phyloP scores from a whole-genome alignment of 768 basidiomycete species.

The Nidularia sp. region DNA sequence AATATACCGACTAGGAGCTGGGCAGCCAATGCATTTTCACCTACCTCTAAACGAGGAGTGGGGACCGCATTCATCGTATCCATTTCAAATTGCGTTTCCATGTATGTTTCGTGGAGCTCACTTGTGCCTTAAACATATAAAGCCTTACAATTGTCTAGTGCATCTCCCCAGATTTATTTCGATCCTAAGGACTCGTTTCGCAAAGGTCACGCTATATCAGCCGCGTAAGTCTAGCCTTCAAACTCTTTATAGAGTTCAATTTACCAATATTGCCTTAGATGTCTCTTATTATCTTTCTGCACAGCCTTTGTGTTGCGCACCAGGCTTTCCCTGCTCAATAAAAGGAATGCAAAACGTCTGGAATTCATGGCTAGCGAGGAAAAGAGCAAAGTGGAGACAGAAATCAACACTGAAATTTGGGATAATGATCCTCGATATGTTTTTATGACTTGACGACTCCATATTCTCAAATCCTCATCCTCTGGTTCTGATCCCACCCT shows the following conservation, averaged over 20 bases:
- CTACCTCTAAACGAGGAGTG: slow-evolving; percentile 56
- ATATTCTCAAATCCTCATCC: too few relatives aligned
- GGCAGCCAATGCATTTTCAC: slow-evolving; percentile 56
- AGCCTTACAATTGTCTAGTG: slow-evolving; percentile 20
- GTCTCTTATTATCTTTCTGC: slow-evolving; percentile 37
- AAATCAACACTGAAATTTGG: slow-evolving; percentile 30
- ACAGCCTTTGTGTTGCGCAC: slow-evolving; percentile 40
- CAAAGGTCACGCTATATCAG: slow-evolving; percentile 54
- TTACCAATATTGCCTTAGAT: slow-evolving; percentile 19
- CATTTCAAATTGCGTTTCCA: slow-evolving; percentile 54
- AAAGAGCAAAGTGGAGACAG: slow-evolving; percentile 16
- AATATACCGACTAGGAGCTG: slow-evolving; percentile 40
- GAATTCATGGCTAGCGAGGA: slow-evolving; percentile 19
- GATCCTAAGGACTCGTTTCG: slow-evolving; percentile 45
- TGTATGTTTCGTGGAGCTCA: slow-evolving; percentile 25
- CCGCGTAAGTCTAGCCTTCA: slow-evolving; percentile 29
- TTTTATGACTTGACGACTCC: slow-evolving; percentile 37
- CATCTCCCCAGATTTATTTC: slow-evolving; percentile 55
- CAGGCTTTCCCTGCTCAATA: slow-evolving; percentile 38
- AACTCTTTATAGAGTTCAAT: neutral
- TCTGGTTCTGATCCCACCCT: too few relatives aligned
- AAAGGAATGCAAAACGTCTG: slow-evolving; percentile 22
- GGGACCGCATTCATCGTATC: slow-evolving; percentile 60
- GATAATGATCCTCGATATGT: slow-evolving; percentile 50
- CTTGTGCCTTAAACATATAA: neutral